These are phyloP conservation scores for Acacia concinna DNA, from an alignment of 331 rosid genomes.

Conservation along the genomic window DNA sequence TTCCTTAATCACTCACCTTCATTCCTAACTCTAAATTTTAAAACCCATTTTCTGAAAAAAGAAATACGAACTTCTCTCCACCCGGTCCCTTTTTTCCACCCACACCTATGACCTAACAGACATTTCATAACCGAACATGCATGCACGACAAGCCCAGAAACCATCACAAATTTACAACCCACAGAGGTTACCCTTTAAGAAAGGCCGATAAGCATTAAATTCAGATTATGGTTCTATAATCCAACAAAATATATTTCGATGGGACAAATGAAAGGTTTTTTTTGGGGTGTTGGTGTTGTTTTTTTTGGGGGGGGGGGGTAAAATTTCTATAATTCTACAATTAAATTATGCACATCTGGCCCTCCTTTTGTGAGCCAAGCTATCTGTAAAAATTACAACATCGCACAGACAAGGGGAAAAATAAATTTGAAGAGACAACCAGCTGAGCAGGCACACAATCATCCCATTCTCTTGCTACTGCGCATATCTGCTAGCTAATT, in stretches of 20 bases:
- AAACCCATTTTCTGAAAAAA: not conserved
- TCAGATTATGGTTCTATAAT: not conserved
- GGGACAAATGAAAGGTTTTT: not conserved
- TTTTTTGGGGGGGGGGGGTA: too few species aligned
- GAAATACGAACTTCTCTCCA: not conserved
- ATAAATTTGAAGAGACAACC: conserved; percentile 24
- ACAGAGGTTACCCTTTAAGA: not conserved
- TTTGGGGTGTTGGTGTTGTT: too few species aligned
- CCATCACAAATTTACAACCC: not conserved
- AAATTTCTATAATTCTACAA: conserved; percentile 12
- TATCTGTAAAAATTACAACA: conserved; percentile 36
- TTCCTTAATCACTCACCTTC: not conserved
- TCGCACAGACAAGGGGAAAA: conserved; percentile 19
- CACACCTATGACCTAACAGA: too few species aligned
- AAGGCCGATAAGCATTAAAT: not conserved
- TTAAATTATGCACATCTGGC: conserved; percentile 30
- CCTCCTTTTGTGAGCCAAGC: not conserved
- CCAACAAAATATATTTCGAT: not conserved
- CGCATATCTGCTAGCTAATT: conserved; percentile 22
- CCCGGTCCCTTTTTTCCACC: not conserved
- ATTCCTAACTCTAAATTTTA: not conserved
- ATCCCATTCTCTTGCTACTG: conserved; percentile 9
- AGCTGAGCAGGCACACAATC: conserved; percentile 21
- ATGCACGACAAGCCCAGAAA: not conserved
- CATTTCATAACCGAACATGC: not conserved